Evolutionary conservation across 2,329 filamentous ascomycete species (phyloP), one percentile per base, ranked within the genome.

Genomic region (Fusarium tuaranense): DNA sequence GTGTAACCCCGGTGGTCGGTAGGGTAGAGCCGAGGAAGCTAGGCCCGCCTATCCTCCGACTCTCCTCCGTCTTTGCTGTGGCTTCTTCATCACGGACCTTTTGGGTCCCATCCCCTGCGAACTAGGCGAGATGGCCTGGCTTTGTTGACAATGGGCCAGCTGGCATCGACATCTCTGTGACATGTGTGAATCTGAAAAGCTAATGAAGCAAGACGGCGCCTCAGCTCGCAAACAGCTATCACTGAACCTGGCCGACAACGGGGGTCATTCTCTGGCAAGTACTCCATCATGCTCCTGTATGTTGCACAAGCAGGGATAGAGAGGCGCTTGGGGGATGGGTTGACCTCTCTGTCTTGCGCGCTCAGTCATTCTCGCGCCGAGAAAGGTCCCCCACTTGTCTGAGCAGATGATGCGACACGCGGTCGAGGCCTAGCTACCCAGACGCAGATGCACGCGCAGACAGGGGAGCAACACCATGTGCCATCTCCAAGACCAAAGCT

Each of bases 371-470:
- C 64, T 59, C 62, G 65, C 22, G 63, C 57, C 60, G 36, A 71
- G 60, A 59, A 68, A 22, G 59, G 62, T 64, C 68, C 67, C 68
- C 76, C 76, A 69, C 76, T 67, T 71, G 65, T 46, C 67, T 63
- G 68, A 73, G 67, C 60, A 78, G 69, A 78, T 78, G 76, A 78
- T 76, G 73, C 75, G 73, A 78, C 75, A 69, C 69, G 67, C 70
- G 73, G 76, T 78, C 75, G 69, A 78, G 77, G 69, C 72, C 76
- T 46, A 58, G 34, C 48, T 53, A 32, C 20, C 70, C 57, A 74
- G 75, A 66, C 65, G 62, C 64, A 67, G 58, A 68, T 59, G 68
- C 68, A 76, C 66, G 68, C 74, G 70, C 74, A 63, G 68, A 77
- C 70, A 69, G 76, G 76, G 72, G 71, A 71, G 68, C 71, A 74